These are phyloP conservation scores for Fusarium sp. DNA, from an alignment of 2,329 filamentous ascomycete genomes.

Conservation along the genomic window DNA sequence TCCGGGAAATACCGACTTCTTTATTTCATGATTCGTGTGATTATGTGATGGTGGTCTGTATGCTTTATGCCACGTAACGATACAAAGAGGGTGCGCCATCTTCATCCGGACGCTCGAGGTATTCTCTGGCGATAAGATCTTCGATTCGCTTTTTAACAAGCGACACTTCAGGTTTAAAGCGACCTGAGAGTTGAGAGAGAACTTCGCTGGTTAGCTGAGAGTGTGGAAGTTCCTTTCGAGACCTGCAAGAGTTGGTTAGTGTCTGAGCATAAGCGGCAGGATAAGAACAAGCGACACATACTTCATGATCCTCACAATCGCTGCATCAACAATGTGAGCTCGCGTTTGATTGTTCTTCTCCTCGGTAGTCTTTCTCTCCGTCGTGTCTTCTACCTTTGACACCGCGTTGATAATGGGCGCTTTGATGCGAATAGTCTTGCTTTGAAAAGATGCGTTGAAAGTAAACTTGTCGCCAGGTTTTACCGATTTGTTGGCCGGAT, in stretches of 20 bases:
- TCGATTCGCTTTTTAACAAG: constrained; percentile 88
- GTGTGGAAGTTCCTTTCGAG: constrained; percentile 78
- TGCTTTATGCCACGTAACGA: constrained; percentile 72
- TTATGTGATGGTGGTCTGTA: constrained; percentile 4
- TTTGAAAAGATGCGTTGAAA: constrained; percentile 85
- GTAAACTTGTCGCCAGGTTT: constrained; percentile 81
- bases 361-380: constrained; percentile 76
- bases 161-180: constrained; percentile 80
- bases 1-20: constrained; percentile 20
- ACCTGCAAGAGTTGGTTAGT: constrained; percentile 58
- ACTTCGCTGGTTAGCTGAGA: constrained; percentile 77
- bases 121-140: constrained; percentile 79
- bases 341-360: constrained; percentile 79
- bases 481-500: constrained; percentile 81
- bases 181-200: constrained; percentile 72
- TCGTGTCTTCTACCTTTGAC: constrained; percentile 84
- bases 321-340: constrained; percentile 78
- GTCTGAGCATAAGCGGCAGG: background rate
- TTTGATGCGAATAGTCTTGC: constrained; percentile 88
- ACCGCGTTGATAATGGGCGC: constrained; percentile 83
- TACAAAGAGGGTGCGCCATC: constrained; percentile 73
- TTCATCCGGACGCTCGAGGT: constrained; percentile 77
- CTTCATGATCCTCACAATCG: constrained; percentile 88
- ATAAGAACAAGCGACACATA: constrained; percentile 57
- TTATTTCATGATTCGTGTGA: constrained; percentile 43